Conservation (phyloP, 1,139 yeast genomes). For the Taphrina populina region DNA sequence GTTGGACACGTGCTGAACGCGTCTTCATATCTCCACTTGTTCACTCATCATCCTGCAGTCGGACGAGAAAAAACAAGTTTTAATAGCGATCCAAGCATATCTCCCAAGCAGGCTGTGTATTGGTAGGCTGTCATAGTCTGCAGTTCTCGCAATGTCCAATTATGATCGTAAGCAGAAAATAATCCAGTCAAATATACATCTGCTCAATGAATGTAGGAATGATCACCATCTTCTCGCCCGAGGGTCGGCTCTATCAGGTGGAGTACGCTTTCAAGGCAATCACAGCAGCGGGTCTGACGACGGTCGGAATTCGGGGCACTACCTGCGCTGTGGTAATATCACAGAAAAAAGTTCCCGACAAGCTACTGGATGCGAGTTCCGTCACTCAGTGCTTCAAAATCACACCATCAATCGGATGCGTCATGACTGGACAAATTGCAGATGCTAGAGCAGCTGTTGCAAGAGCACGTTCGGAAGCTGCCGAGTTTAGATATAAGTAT, state of each 20-base stretch:
- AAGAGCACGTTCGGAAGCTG: slow-evolving; percentile 90
- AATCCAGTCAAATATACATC: background rate
- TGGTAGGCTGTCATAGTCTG: too few species aligned
- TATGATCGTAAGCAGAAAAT: slow-evolving; percentile 8
- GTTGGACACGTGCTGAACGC: too few species aligned
- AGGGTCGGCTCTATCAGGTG: slow-evolving; percentile 91
- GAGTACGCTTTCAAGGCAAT: slow-evolving; percentile 96
- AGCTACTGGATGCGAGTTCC: slow-evolving; percentile 34
- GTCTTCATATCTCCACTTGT: too few species aligned
- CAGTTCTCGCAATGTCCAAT: slow-evolving; percentile 22
- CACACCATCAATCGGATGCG: slow-evolving; percentile 66
- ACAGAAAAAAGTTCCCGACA: slow-evolving; percentile 82
- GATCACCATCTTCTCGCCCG: slow-evolving; percentile 96
- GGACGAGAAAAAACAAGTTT: too few species aligned
- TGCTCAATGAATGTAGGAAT: slow-evolving; percentile 62
- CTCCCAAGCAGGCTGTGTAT: too few species aligned
- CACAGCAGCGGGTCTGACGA: slow-evolving; percentile 85
- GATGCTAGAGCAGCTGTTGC: slow-evolving; percentile 90
- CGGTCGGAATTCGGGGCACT: slow-evolving; percentile 81
- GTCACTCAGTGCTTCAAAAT: slow-evolving; percentile 35
- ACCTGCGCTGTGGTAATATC: slow-evolving; percentile 88
- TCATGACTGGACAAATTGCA: slow-evolving; percentile 77
- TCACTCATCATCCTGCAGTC: too few species aligned
- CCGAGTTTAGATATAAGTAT: slow-evolving; percentile 87
- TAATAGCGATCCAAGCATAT: too few species aligned